Evolutionary conservation across 2,329 filamentous ascomycete species (phyloP).

Genomic region (Aspergillus puulaauensis): DNA sequence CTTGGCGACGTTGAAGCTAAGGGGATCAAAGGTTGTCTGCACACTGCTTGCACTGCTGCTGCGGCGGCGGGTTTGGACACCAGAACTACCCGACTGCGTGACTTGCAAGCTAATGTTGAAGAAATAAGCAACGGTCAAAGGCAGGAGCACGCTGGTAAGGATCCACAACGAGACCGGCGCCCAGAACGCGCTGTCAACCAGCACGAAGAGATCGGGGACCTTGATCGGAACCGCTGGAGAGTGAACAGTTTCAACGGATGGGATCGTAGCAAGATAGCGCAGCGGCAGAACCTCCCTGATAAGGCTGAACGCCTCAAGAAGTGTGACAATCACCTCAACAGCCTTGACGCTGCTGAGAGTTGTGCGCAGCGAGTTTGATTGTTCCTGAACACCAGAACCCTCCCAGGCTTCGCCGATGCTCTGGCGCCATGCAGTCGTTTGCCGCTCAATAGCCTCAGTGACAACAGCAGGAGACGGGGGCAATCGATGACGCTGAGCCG

Average conservation of each 20-base stretch:
- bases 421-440: constrained; percentile 40
- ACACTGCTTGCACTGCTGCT: constrained; percentile 7
- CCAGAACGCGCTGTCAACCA: constrained; percentile 81
- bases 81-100: constrained; percentile 22
- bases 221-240: constrained; percentile 62
- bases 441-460: constrained; percentile 73
- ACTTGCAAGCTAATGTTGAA: constrained; percentile 74
- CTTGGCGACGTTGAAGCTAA: constrained; percentile 89
- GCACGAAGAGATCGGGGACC: constrained; percentile 76
- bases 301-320: constrained; percentile 70
- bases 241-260: constrained; percentile 57
- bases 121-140: constrained; percentile 76
- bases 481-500: constrained; percentile 14
- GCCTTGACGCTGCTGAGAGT: constrained; percentile 68
- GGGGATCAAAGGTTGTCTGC: constrained; percentile 64
- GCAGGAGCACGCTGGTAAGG: constrained; percentile 68
- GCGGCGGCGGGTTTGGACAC: constrained; percentile 24
- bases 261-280: constrained; percentile 71
- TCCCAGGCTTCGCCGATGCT: constrained; percentile 35
- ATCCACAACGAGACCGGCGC: constrained; percentile 75
- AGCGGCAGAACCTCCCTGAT: constrained; percentile 69
- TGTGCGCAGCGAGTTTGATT: constrained; percentile 64
- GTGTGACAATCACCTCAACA: constrained; percentile 66
- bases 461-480: constrained; percentile 46
- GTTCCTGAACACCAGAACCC: constrained; percentile 36